Evolutionary conservation across 2,329 filamentous ascomycete genomes (phyloP).

Genomic region (Paraphoma sp.): DNA sequence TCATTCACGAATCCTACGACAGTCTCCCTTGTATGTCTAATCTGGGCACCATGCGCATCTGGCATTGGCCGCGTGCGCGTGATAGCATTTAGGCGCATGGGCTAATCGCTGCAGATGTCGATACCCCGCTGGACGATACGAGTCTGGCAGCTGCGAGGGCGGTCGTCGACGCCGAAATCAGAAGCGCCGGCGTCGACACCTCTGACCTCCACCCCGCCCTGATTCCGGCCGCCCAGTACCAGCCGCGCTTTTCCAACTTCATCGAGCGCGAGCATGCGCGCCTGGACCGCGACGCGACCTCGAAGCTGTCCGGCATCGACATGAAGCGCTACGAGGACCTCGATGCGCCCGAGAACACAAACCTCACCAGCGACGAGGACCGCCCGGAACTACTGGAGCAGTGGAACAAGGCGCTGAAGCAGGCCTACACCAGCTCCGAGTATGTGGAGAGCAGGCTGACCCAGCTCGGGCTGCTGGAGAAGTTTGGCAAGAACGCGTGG

Average conservation of each 20-base stretch:
- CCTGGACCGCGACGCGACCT: conserved; percentile 59
- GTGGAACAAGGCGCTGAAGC: conserved; percentile 60
- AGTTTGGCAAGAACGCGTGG: conserved; percentile 89
- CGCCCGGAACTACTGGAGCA: conserved; percentile 48
- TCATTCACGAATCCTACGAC: conserved; percentile 75
- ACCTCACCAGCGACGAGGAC: conserved; percentile 46
- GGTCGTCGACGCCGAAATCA: conserved; percentile 70
- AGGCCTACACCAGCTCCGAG: conserved; percentile 64
- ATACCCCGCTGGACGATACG: conserved; percentile 69
- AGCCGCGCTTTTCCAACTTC: conserved; percentile 68
- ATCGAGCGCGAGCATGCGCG: conserved; percentile 73
- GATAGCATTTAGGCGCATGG: conserved; percentile 4
- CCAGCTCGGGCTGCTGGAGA: conserved; percentile 77
- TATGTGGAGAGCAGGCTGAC: conserved; percentile 64
- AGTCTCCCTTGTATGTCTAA: conserved; percentile 75
- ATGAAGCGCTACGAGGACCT: conserved; percentile 83
- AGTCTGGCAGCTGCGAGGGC: conserved; percentile 71
- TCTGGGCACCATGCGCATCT: conserved; percentile 61
- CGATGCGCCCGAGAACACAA: conserved; percentile 59
- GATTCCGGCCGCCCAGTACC: conserved; percentile 55
- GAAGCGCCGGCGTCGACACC: conserved; percentile 49
- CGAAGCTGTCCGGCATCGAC: conserved; percentile 70
- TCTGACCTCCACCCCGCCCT: conserved; percentile 65
- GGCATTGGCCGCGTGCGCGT: conserved; percentile 64
- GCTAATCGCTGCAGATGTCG: conserved; percentile 71